Evolutionary conservation across 441 rosid species (phyloP), one percentile per base, ranked within the genome.

Genomic region (Viola pubescens): DNA sequence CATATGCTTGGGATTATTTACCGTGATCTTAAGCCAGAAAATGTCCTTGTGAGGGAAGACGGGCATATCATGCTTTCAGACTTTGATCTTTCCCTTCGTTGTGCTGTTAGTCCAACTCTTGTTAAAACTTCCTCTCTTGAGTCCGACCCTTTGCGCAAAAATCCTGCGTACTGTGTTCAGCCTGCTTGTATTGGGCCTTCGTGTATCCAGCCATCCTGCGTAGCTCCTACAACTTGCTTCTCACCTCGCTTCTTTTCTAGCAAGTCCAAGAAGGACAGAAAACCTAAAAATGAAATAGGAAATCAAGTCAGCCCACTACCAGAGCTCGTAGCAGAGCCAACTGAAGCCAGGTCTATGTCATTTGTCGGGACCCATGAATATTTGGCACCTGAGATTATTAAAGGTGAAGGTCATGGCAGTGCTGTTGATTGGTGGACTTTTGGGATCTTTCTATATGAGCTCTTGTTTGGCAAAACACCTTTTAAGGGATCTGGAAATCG

Each of bases 341-440:
- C 91, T 0, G 94, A 87, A 26, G 95, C 97, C 9, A 82, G 95
- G 19, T 90, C 97, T 26, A 87, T 90, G 97, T 90, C 98, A n/a
- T 91, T 91, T 67, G 96, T 88, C 5, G 97, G 98, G 53, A 91
- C 96, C 34, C 34, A 26, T 26, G 34, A 26, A 26, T 26, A 26
- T 26, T 26, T 26, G 34, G 34, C 34, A 2, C 34, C 34, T 26
- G 34, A 26, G 34, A 26, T 26, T 2, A 26, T 26, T 26, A 26
- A 26, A 65, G 97, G 98, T 0, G 98, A 88, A 79, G 98, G 96
- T 54, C 98, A 91, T 71, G 98, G 98, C 61, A 88, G 92, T 72
- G 97, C 97, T 34, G 96, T 91, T 13, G 96, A 88, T 73, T 91
- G 96, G 96, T 91, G 98, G 96, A 86, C 96, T 51, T 88, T 76